Evolutionary conservation across 2,329 filamentous ascomycete genomes (phyloP).

Genomic region (Albophoma yamanashiensis): DNA sequence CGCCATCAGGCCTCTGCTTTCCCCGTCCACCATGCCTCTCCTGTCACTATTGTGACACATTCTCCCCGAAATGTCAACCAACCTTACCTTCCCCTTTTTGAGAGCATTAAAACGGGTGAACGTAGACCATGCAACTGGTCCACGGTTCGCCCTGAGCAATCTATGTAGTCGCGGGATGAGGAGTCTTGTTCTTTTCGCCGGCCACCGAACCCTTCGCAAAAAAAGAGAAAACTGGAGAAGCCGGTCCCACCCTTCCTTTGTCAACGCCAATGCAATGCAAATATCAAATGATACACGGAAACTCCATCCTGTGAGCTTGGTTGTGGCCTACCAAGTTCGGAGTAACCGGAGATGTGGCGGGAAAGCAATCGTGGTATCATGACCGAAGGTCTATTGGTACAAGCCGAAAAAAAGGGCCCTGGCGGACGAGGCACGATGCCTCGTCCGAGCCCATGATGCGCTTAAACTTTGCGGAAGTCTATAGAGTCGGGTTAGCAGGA

Average conservation of each 20-base stretch:
- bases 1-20: background rate
- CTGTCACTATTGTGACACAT: background rate
- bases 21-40: background rate
- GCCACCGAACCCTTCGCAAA: slow-evolving; percentile 18
- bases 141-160: slow-evolving; percentile 21
- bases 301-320: slow-evolving; percentile 4
- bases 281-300: slow-evolving; percentile 27
- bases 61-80: slow-evolving; percentile 7
- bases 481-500: background rate
- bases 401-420: slow-evolving; percentile 15
- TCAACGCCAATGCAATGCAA: slow-evolving; percentile 52
- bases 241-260: slow-evolving; percentile 19
- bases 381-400: slow-evolving; percentile 32
- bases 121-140: slow-evolving; percentile 2
- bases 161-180: slow-evolving; percentile 28
- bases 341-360: background rate
- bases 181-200: slow-evolving; percentile 25
- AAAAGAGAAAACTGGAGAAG: slow-evolving; percentile 14
- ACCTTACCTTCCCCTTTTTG: slow-evolving; percentile 11
- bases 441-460: slow-evolving; percentile 5
- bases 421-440: slow-evolving; percentile 7
- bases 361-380: slow-evolving; percentile 37
- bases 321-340: slow-evolving; percentile 13
- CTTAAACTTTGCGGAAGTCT: slow-evolving; percentile 50
- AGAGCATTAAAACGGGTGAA: slow-evolving; percentile 19